Conservation (phyloP, 1,284 basidiomycete species). For the Inonotus obliquus region DNA sequence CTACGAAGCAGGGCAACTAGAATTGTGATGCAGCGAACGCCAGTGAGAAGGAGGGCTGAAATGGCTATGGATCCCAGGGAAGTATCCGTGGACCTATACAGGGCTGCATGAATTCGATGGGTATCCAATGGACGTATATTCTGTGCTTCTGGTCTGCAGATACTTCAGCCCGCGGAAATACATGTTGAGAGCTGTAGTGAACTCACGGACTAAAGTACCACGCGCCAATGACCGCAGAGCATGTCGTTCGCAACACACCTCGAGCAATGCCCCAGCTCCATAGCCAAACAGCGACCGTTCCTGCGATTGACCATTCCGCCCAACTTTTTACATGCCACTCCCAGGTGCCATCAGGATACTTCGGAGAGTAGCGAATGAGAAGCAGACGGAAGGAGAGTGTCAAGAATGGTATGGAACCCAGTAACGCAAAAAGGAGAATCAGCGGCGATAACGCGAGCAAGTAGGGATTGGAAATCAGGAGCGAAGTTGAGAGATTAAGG, state of each 20-base stretch:
- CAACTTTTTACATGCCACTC: constrained; percentile 77
- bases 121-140: constrained; percentile 54
- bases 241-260: constrained; percentile 74
- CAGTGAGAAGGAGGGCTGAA: constrained; percentile 71
- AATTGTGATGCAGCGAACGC: constrained; percentile 52
- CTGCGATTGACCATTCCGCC: constrained; percentile 79
- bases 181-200: neutral
- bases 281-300: constrained; percentile 70
- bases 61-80: constrained; percentile 78
- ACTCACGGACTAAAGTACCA: constrained; percentile 89
- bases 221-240: constrained; percentile 81
- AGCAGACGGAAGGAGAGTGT: constrained; percentile 80
- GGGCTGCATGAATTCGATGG: constrained; percentile 71
- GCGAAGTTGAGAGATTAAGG: constrained; percentile 74
- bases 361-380: constrained; percentile 61
- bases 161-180: constrained; percentile 12
- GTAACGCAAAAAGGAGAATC: constrained; percentile 67
- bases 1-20: constrained; percentile 45
- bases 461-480: constrained; percentile 77
- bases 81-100: constrained; percentile 75
- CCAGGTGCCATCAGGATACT: constrained; percentile 32
- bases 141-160: constrained; percentile 42
- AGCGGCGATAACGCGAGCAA: constrained; percentile 77
- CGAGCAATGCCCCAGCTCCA: constrained; percentile 91
- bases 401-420: constrained; percentile 81